These are phyloP conservation scores for Puccinia horiana DNA, from an alignment of 1,284 basidiomycete species.

Conservation along the genomic window DNA sequence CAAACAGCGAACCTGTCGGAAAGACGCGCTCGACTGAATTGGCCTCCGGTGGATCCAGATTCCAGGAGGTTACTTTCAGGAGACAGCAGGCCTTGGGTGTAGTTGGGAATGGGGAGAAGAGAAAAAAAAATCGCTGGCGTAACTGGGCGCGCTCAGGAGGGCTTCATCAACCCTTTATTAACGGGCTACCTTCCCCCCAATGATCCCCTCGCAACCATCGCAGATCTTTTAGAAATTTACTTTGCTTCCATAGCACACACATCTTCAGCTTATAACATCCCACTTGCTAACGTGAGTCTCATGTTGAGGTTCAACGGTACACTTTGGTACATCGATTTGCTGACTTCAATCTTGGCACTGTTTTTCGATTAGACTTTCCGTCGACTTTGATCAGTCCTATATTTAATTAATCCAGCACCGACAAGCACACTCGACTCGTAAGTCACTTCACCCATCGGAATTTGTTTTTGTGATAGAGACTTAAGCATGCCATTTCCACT, in stretches of 20 bases:
- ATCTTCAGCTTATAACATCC: not conserved
- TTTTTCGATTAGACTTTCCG: not conserved
- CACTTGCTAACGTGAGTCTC: not conserved
- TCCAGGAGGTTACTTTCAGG: constrained; percentile 9
- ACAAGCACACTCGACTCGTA: not conserved
- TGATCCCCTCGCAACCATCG: not conserved
- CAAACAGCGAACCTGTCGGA: constrained; percentile 9
- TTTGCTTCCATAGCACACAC: not conserved
- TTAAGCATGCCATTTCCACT: not conserved
- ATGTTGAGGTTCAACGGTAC: not conserved
- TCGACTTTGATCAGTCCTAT: not conserved
- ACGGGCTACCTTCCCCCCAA: not conserved
- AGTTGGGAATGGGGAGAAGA: constrained; percentile 5
- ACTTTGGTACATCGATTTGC: not conserved
- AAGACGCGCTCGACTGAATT: constrained; percentile 19
- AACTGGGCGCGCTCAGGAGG: constrained; percentile 1
- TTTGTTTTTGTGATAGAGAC: not conserved
- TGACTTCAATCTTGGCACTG: not conserved
- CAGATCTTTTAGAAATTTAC: not conserved
- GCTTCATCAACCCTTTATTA: constrained; percentile 7
- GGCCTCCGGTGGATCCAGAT: constrained; percentile 10
- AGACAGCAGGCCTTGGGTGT: not conserved
- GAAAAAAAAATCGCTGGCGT: not conserved
- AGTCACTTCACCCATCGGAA: not conserved
- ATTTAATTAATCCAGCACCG: not conserved